Percentiles rank a stretch among this genome's conserved stretches.
phyloP scores from a whole-genome alignment of 1,139 yeast genomes.

The Kodamaea alishanica region DNA sequence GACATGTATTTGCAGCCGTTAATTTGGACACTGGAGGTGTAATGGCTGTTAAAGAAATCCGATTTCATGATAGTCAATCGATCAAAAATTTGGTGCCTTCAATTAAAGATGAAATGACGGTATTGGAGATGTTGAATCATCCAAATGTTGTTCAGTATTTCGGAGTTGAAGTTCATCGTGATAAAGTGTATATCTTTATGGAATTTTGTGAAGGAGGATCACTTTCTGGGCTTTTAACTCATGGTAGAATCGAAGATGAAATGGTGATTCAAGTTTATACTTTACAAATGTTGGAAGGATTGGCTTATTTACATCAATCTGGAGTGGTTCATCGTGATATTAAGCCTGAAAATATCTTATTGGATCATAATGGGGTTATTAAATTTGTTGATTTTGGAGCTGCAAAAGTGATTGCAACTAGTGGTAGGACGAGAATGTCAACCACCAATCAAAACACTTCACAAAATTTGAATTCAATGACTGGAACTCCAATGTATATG shows the following conservation, averaged over 20 bases:
- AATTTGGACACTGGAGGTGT: constrained; percentile 94
- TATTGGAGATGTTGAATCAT: constrained; percentile 88
- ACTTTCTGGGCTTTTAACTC: constrained; percentile 68
- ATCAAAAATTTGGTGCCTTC: constrained; percentile 83
- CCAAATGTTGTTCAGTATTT: constrained; percentile 95
- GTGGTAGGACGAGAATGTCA: constrained; percentile 46
- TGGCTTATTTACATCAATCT: constrained; percentile 89
- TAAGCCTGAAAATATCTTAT: constrained; percentile 88
- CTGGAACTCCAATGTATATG: constrained; percentile 99
- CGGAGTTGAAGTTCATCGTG: constrained; percentile 97
- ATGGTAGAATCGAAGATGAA: constrained; percentile 95
- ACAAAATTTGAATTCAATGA: constrained; percentile 50
- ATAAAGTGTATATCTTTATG: constrained; percentile 93
- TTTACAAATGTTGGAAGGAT: constrained; percentile 89
- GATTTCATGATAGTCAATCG: constrained; percentile 85
- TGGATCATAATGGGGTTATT: constrained; percentile 90
- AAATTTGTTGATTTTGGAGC: constrained; percentile 98
- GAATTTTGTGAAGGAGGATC: constrained; percentile 98
- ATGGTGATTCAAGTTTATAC: constrained; percentile 88
- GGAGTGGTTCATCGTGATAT: constrained; percentile 97
- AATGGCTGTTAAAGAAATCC: constrained; percentile 94
- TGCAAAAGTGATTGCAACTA: constrained; percentile 85
- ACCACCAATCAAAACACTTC: constrained; percentile 13
- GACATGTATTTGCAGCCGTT: constrained; percentile 88
- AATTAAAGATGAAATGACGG: constrained; percentile 95